Percentiles rank a stretch among this genome's conserved stretches.
phyloP scores from a whole-genome alignment of 345 rosid genomes.

The Reutealis trisperma region DNA sequence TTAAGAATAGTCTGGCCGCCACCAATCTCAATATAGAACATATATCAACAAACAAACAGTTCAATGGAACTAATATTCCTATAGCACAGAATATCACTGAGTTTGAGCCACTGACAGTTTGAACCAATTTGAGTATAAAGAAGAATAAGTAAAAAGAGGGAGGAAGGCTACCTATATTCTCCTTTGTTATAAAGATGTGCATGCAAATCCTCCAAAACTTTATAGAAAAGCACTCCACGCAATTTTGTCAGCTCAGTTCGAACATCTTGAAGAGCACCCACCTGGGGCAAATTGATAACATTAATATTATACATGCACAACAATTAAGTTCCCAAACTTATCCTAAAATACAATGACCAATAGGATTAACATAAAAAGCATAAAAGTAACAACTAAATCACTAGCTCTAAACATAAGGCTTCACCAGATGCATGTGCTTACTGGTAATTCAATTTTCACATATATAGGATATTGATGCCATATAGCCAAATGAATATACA shows the following conservation, averaged over 20 bases:
- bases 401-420: neutral
- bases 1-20: neutral
- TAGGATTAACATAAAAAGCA: neutral
- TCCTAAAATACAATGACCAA: neutral
- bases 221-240: constrained; percentile 81
- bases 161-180: constrained; percentile 65
- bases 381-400: neutral
- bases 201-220: constrained; percentile 94
- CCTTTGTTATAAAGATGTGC: constrained; percentile 96
- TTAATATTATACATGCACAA: constrained; percentile 5
- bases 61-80: neutral
- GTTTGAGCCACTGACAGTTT: neutral
- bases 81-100: neutral
- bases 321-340: neutral
- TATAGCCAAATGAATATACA: no score
- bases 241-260: constrained; percentile 90
- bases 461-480: neutral
- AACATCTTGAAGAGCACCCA: constrained; percentile 99
- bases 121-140: constrained; percentile 4
- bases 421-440: neutral
- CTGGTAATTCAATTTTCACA: constrained; percentile 7
- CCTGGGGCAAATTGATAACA: constrained; percentile 46
- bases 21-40: neutral
- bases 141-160: neutral
- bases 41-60: neutral